Evolutionary conservation across 169 alveolate species (phyloP).

Genomic region (Eimeria necatrix): DNA sequence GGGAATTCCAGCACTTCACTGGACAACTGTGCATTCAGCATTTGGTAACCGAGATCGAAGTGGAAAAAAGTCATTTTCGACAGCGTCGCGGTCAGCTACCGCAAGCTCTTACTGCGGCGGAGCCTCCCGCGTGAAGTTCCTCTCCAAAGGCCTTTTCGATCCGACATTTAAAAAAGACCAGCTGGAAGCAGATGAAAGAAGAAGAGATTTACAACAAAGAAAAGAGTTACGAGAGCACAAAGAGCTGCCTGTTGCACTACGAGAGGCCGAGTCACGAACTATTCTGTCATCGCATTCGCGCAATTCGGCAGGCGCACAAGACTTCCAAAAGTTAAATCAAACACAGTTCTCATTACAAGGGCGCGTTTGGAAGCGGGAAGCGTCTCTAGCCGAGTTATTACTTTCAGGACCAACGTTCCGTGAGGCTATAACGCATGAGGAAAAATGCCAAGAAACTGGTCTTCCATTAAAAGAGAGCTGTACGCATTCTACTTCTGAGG

Average conservation of each 20-base stretch:
- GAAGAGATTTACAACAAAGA: constrained; percentile 34
- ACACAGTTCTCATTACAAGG: neutral
- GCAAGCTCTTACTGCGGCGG: neutral
- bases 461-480: neutral
- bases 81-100: constrained; percentile 6
- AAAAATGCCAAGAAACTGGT: no score
- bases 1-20: constrained; percentile 66
- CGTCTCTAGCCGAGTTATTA: constrained; percentile 37
- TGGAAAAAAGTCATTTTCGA: constrained; percentile 50
- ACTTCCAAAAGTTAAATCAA: neutral
- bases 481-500: neutral
- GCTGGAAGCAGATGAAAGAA: constrained; percentile 57
- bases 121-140: neutral
- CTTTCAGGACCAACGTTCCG: constrained; percentile 67
- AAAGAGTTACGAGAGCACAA: neutral
- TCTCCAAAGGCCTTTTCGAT: constrained; percentile 45
- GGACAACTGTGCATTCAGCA: constrained; percentile 67
- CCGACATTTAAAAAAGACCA: constrained; percentile 59
- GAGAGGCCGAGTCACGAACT: neutral
- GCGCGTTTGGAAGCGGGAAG: constrained; percentile 19
- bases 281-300: neutral
- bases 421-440: constrained; percentile 9
- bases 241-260: neutral
- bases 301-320: neutral
- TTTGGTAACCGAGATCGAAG: constrained; percentile 55